Evolutionary conservation across 108 stramenopile species (phyloP).

Genomic region (Stephanodiscus minutulus): DNA sequence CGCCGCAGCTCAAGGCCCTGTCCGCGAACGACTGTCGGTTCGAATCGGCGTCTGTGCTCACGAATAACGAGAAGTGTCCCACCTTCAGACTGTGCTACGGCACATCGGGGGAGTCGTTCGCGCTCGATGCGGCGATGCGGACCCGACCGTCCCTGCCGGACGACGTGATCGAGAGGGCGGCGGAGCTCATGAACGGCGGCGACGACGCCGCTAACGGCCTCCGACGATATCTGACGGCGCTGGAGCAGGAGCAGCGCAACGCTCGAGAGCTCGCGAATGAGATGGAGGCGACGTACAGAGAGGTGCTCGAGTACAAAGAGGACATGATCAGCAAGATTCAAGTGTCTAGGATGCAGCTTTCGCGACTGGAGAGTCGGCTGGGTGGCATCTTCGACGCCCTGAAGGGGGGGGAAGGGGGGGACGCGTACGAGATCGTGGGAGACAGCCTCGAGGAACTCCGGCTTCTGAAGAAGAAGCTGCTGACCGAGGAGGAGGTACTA

Average conservation of each 20-base stretch:
- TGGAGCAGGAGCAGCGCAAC: conserved; percentile 54
- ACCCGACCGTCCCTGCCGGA: conserved; percentile 59
- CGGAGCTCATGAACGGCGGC: conserved; percentile 46
- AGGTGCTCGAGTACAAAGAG: conserved; percentile 40
- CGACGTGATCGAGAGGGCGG: conserved; percentile 68
- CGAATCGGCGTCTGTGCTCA: conserved; percentile 67
- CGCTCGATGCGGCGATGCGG: conserved; percentile 68
- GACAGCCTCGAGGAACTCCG: conserved; percentile 61
- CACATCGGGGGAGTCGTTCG: conserved; percentile 74
- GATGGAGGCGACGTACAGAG: conserved; percentile 35
- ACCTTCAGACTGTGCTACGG: conserved; percentile 73
- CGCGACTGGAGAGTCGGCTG: conserved; percentile 55
- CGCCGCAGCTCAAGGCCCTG: conserved; percentile 72
- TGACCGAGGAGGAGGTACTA: conserved; percentile 57
- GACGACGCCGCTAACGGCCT: conserved; percentile 45
- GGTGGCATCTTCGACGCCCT: conserved; percentile 48
- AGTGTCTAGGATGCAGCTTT: conserved; percentile 59
- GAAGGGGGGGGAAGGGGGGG: conserved; percentile 28
- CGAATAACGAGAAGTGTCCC: conserved; percentile 45
- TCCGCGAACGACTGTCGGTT: conserved; percentile 56
- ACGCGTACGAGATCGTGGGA: conserved; percentile 62
- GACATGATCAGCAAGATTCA: conserved; percentile 62
- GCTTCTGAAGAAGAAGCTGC: conserved; percentile 49
- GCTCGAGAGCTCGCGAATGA: conserved; percentile 21
- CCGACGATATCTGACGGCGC: conserved; percentile 35